Percentiles rank a stretch among this genome's conserved stretches.
phyloP scores from a whole-genome alignment of 441 rosid species.

The Capsella rubella region DNA sequence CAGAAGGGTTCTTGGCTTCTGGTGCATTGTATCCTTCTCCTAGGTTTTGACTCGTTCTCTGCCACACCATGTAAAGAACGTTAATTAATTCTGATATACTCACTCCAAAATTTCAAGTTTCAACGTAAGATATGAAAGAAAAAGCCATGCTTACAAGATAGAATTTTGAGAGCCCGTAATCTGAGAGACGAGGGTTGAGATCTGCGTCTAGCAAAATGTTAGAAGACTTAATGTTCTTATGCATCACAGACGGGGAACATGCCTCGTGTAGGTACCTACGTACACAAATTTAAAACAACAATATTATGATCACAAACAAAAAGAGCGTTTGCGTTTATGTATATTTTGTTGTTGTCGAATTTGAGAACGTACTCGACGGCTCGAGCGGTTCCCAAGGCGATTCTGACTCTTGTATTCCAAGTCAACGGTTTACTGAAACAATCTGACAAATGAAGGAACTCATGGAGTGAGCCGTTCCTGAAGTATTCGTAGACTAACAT shows the following conservation, averaged over 20 bases:
- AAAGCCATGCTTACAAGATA: slow-evolving; percentile 54
- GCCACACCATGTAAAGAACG: slow-evolving; percentile 14
- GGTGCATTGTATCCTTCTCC: slow-evolving; percentile 91
- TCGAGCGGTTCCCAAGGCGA: slow-evolving; percentile 86
- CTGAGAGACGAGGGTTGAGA: slow-evolving; percentile 83
- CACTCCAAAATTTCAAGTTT: background rate
- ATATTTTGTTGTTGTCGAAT: too few relatives aligned
- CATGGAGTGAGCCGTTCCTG: slow-evolving; percentile 93
- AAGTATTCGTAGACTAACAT: slow-evolving; percentile 74
- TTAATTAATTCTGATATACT: background rate
- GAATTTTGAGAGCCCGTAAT: slow-evolving; percentile 76
- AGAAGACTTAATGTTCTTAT: slow-evolving; percentile 92
- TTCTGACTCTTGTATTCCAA: slow-evolving; percentile 93
- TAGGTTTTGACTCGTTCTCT: slow-evolving; percentile 83
- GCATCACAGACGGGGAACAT: slow-evolving; percentile 84
- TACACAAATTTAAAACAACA: slow-evolving; percentile 12
- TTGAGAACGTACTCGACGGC: slow-evolving; percentile 75
- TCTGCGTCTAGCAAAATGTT: slow-evolving; percentile 89
- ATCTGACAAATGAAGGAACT: slow-evolving; percentile 83
- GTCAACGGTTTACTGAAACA: slow-evolving; percentile 89
- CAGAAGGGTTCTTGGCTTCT: slow-evolving; percentile 73
- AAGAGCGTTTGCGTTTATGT: slow-evolving; percentile 3
- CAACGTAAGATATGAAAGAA: background rate
- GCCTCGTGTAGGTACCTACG: slow-evolving; percentile 87
- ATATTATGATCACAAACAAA: background rate